Conservation (phyloP, 2,329 filamentous ascomycete species). For the Amauroascus verrucosus region DNA sequence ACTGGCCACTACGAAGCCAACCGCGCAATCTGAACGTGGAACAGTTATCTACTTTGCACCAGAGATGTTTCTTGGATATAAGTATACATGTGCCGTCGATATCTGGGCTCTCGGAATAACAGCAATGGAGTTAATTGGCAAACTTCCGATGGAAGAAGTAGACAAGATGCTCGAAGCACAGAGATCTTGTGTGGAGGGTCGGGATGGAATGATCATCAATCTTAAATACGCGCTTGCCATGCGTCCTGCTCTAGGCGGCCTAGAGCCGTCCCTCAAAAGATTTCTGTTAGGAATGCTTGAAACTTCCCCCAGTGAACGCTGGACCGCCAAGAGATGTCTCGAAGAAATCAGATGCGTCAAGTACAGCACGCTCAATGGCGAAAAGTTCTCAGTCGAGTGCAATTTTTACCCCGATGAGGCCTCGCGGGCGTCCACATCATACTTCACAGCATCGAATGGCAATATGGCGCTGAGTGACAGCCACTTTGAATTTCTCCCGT, state of each 20-base stretch:
- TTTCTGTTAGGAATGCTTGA: background rate
- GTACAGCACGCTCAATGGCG: background rate
- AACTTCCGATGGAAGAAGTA: background rate
- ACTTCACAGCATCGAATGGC: background rate
- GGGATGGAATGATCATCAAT: too few relatives aligned
- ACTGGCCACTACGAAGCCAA: background rate
- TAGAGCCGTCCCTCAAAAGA: background rate
- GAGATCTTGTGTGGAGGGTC: background rate
- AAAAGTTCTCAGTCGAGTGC: background rate
- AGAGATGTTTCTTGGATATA: background rate
- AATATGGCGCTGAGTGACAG: too few relatives aligned
- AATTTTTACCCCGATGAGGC: too few relatives aligned
- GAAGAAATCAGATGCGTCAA: background rate
- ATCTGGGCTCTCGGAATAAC: constrained; percentile 14
- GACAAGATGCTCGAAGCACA: background rate
- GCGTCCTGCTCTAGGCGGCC: background rate
- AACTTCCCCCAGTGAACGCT: background rate
- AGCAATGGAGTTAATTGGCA: background rate
- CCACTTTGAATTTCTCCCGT: too few relatives aligned
- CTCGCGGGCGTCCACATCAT: too few relatives aligned
- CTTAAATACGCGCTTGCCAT: background rate
- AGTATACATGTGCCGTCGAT: constrained; percentile 8
- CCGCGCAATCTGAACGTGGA: background rate
- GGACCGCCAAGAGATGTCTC: background rate
- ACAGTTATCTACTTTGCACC: constrained; percentile 5